Percentiles rank a stretch among this genome's conserved stretches.
These are phyloP conservation scores for Fusarium sp. DNA, from an alignment of 2,329 filamentous ascomycete genomes.

Conservation along the genomic window DNA sequence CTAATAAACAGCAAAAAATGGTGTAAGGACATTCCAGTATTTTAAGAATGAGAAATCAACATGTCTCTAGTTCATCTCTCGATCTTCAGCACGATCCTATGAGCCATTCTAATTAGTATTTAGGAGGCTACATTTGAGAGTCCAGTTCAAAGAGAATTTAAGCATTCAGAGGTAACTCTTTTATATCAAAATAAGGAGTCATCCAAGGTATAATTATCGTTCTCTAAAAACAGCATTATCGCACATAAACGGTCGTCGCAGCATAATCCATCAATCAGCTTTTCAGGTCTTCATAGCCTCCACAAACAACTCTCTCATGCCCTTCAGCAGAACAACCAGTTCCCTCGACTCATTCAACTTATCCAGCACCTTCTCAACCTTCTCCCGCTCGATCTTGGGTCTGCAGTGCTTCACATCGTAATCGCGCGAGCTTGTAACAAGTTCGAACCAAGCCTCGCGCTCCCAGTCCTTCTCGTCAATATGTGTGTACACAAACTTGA, in stretches of 20 bases:
- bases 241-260: conserved; percentile 19
- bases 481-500: conserved; percentile 91
- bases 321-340: conserved; percentile 77
- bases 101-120: neutral
- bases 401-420: conserved; percentile 85
- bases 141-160: neutral
- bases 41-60: neutral
- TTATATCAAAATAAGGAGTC: neutral
- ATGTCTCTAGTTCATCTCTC: neutral
- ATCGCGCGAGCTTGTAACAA: conserved; percentile 82
- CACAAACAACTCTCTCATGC: conserved; percentile 82
- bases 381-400: conserved; percentile 83
- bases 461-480: conserved; percentile 89
- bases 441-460: conserved; percentile 91
- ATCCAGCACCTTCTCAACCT: conserved; percentile 80
- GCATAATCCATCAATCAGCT: neutral
- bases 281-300: conserved; percentile 67
- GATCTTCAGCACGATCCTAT: neutral
- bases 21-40: too few relatives aligned
- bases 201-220: conserved; percentile 13
- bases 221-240: neutral
- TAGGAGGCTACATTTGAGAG: neutral
- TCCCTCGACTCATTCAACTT: conserved; percentile 84
- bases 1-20: neutral
- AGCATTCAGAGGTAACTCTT: neutral